Evolutionary conservation across 208 protist species (phyloP), one percentile per base, ranked within the genome.

Genomic region (Spongospora subterranea): DNA sequence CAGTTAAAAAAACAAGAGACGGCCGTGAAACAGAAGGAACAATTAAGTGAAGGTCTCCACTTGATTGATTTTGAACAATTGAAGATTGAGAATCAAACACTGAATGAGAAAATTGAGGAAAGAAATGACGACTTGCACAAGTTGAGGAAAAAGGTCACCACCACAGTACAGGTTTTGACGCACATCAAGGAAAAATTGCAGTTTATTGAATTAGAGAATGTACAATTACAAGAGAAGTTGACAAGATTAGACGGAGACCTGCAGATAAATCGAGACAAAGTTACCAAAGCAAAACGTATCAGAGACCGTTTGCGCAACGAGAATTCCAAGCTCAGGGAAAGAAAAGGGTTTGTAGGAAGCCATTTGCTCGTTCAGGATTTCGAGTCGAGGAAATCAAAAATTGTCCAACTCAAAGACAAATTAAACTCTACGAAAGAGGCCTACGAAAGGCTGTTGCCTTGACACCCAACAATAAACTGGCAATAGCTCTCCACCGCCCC

Each of bases 21-120:
- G 65, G 88, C 53, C 24, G 90, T 96, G n/a, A 92, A 92, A 24
- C 92, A 97, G 77, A 94, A 95, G 0, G 95, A 97, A 54, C 91
- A 95, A 46, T 94, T 97, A 53, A 95, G 96, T 65, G 95, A 92
- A 65, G 91, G 91, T n/a, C 97, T 99, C 93, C 97, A 98, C 89
- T 94, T 98, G 6, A 99, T 99, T 90, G 98, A 99, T 94, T 99
- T 98, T 94, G 98, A 99, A 94, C 98, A 99, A 95, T 95, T 99
- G 13, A 99, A 99, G 92, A 99, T 99, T 76, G 98, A 99, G 92
- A 99, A 99, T 93, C 97, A 97, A 17, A 98, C 97, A 77, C 96
- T 99, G 0, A 98, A 97, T 91, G 98, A 99, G 91, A 99, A 99
- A 93, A 98, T 99, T 91, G 98, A 99, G 92, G 98, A 99, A 95